Conservation (phyloP, 2,329 filamentous ascomycete genomes). For the Lasiodiplodia citricola region DNA sequence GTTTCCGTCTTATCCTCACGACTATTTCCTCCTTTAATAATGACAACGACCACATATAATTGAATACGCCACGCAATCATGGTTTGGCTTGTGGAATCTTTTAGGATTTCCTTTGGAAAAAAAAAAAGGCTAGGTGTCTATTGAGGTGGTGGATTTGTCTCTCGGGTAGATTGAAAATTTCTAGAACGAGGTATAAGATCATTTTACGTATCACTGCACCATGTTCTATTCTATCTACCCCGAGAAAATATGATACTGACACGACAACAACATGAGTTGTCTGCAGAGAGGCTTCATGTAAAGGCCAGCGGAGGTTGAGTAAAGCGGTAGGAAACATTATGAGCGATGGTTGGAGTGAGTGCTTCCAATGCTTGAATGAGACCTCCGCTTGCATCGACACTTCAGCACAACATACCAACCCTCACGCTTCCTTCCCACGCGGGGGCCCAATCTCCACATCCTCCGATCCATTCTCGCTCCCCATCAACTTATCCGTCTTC, state of each 20-base stretch:
- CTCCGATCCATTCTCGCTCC: not conserved
- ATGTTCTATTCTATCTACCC: too few relatives aligned
- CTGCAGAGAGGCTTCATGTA: too few relatives aligned
- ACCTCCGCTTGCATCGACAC: too few relatives aligned
- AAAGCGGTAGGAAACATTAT: too few relatives aligned
- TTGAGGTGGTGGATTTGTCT: not conserved
- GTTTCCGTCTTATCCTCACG: not conserved
- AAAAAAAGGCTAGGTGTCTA: not conserved
- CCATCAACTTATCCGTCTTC: not conserved
- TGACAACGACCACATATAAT: slow-evolving; percentile 18
- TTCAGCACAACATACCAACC: too few relatives aligned
- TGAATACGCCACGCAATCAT: slow-evolving; percentile 7
- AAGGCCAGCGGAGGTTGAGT: too few relatives aligned
- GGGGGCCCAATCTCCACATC: not conserved
- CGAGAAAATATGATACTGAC: too few relatives aligned
- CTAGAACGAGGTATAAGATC: not conserved
- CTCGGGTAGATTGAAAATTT: not conserved
- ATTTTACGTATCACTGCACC: not conserved
- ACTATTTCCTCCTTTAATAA: not conserved
- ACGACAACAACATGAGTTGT: too few relatives aligned
- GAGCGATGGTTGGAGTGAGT: too few relatives aligned
- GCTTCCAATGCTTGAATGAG: too few relatives aligned
- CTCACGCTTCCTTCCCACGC: too few relatives aligned
- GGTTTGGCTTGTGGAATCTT: slow-evolving; percentile 1
- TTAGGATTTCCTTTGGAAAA: not conserved